Conservation (phyloP, 1,284 basidiomycete genomes). For the Tilletia walkeri region DNA sequence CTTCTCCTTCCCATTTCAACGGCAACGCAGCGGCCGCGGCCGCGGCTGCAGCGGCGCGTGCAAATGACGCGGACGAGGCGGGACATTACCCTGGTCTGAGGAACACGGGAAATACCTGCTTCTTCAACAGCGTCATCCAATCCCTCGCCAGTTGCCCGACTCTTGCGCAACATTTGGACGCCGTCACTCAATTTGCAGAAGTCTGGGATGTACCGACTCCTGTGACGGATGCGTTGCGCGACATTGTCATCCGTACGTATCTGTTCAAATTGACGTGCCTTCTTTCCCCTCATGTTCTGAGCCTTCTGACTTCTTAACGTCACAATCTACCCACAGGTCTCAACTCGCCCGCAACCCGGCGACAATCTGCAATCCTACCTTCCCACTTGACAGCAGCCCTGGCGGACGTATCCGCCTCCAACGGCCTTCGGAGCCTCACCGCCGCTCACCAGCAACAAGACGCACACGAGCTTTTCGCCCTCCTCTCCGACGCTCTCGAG, state of each 20-base stretch:
- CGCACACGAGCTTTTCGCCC: constrained; percentile 51
- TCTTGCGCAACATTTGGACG: constrained; percentile 33
- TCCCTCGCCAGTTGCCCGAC: constrained; percentile 36
- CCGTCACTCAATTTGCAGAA: constrained; percentile 35
- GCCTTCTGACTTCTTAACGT: too few relatives aligned
- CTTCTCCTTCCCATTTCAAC: background rate
- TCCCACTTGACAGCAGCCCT: constrained; percentile 38
- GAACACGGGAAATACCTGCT: constrained; percentile 54
- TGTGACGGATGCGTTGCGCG: constrained; percentile 45
- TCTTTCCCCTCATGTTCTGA: too few relatives aligned
- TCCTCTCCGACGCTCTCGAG: constrained; percentile 47
- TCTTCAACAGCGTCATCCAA: constrained; percentile 53
- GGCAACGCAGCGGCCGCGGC: background rate
- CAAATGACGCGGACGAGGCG: background rate
- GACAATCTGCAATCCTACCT: constrained; percentile 31
- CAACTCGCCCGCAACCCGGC: constrained; percentile 26
- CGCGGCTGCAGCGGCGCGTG: background rate
- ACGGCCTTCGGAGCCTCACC: constrained; percentile 42
- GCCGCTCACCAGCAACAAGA: constrained; percentile 54
- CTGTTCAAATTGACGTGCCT: background rate
- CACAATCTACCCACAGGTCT: constrained; percentile 24
- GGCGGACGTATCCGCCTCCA: constrained; percentile 30
- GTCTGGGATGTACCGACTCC: constrained; percentile 47
- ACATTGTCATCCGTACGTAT: constrained; percentile 31
- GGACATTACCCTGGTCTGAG: constrained; percentile 36